Evolutionary conservation across 768 basidiomycete species (phyloP).

Genomic region (Leccinum uliginosum): DNA sequence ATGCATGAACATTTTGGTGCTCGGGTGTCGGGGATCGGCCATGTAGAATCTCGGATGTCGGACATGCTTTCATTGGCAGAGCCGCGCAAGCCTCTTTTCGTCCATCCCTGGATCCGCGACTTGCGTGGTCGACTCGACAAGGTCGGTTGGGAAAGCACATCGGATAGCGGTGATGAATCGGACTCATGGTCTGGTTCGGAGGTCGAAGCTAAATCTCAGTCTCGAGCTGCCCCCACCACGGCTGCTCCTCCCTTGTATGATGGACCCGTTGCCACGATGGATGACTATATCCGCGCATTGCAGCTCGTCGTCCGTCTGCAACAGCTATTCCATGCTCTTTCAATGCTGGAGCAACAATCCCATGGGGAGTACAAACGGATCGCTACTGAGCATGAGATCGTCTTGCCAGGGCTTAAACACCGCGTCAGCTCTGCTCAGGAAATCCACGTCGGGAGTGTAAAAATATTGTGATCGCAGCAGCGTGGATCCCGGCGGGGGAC

Average conservation of each 20-base stretch:
- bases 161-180: not conserved
- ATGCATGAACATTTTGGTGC: not conserved
- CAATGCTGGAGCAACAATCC: conserved; percentile 2
- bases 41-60: not conserved
- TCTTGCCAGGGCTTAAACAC: not conserved
- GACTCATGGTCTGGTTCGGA: not conserved
- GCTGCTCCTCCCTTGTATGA: not conserved
- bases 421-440: not conserved
- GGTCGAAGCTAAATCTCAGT: not conserved
- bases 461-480: not conserved
- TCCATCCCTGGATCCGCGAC: conserved; percentile 13
- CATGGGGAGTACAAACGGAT: not conserved
- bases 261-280: not conserved
- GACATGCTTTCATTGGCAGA: not conserved
- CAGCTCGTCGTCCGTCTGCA: conserved; percentile 4
- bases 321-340: conserved; percentile 6
- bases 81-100: not conserved
- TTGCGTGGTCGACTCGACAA: not conserved
- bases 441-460: not conserved
- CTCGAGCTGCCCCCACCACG: not conserved
- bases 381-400: not conserved
- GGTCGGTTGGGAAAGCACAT: not conserved
- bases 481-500: too few relatives aligned
- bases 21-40: not conserved
- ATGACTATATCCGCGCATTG: not conserved